Base-by-base conservation (phyloP, 2,329 filamentous ascomycete species). In the Fusarium duplospermum region DNA sequence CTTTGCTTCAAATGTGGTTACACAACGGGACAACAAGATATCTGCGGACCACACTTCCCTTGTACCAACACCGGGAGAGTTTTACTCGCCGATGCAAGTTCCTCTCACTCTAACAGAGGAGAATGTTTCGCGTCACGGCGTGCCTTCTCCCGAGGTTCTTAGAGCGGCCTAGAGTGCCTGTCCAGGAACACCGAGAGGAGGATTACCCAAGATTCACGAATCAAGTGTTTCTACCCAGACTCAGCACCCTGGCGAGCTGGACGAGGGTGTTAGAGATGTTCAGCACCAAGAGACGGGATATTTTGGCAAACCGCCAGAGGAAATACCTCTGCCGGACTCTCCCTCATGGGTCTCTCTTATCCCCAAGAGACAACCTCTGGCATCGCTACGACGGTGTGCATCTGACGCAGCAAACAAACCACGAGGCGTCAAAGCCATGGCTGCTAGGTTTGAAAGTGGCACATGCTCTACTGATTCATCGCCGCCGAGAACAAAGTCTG, bases 391-490 rank as follows among this genome's bases (percentile, higher is more conserved):
- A 4, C 73, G 76, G 38, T 76, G 69, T 16, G 59, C 76, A 38
- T 67, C 72, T 3, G 73, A 72, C 9, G 69, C 69, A 1, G 66
- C 76, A 6, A 78, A 64, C 27, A 85, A 80, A 24, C 71, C 64
- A 67, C 76, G 78, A 22, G 78, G 81, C 4, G 87, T 89, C 14
- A 87, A 81, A 72, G 86, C 86, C 3, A 88, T 90, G 82, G 84
- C 87, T 5, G 87, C 87, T 38, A 83, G 85, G 76, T 89, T 89
- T 76, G 86, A 90, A 70, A 83, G 75, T 9, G 74, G 76, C 16
- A 68, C 73, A 9, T 33, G 38, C 45, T 54, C 64, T 7, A 66
- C 62, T 7, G 66, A 72, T 14, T 11, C 56, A 27, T 65, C 68
- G 4, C 61, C 66, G 8, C 20, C 42, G 20, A 45, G 36, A 4